Evolutionary conservation across 805 yeast species (phyloP).

Genomic region (Zygotorulaspora sp.): DNA sequence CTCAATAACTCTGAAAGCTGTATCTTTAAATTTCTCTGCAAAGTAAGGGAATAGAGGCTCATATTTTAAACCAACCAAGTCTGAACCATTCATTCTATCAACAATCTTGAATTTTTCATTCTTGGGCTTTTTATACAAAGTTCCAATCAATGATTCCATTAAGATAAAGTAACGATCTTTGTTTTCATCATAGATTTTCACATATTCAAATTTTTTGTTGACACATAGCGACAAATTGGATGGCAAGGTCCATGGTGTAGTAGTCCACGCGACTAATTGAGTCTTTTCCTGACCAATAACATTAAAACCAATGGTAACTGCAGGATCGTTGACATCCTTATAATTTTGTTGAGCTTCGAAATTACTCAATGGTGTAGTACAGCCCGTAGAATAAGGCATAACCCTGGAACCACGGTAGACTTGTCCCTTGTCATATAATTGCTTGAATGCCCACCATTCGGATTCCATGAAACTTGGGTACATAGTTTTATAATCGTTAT

Average conservation of each 20-base stretch:
- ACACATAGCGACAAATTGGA: constrained; percentile 90
- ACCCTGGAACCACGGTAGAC: constrained; percentile 95
- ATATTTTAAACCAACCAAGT: constrained; percentile 74
- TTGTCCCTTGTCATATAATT: constrained; percentile 75
- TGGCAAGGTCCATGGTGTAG: constrained; percentile 99
- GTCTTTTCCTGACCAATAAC: constrained; percentile 76
- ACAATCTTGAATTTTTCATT: constrained; percentile 81
- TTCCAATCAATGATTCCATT: constrained; percentile 73
- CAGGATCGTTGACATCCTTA: constrained; percentile 96
- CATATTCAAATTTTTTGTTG: constrained; percentile 84
- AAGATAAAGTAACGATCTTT: constrained; percentile 76
- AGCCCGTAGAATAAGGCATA: constrained; percentile 98
- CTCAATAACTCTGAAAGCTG: constrained; percentile 76
- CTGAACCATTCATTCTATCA: constrained; percentile 74
- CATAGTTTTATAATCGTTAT: constrained; percentile 94
- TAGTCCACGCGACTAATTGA: constrained; percentile 93
- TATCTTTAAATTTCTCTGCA: constrained; percentile 64
- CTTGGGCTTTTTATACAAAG: constrained; percentile 91
- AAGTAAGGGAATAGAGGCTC: constrained; percentile 82
- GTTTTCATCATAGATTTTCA: constrained; percentile 87
- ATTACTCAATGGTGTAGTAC: constrained; percentile 93
- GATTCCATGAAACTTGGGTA: constrained; percentile 97
- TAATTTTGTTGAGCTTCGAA: constrained; percentile 98
- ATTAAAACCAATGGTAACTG: constrained; percentile 88
- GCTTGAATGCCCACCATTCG: constrained; percentile 97